Conservation (phyloP, 139 green algal genomes). For the Chlamydomonas sp. region DNA sequence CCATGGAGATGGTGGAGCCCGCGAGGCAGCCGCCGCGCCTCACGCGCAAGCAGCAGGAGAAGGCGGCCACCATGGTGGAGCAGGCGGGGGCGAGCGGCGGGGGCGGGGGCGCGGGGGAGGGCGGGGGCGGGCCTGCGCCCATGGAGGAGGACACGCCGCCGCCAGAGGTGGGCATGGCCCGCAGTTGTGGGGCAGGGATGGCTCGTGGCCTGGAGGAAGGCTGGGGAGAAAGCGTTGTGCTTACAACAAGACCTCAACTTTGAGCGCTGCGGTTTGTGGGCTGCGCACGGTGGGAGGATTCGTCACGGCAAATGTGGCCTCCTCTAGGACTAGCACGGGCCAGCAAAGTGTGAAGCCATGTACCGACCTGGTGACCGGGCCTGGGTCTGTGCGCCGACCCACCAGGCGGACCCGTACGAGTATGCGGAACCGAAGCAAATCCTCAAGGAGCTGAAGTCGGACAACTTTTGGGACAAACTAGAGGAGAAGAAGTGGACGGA, state of each 20-base stretch:
- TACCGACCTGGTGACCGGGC: too few relatives aligned
- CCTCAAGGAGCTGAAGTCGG: constrained; percentile 48
- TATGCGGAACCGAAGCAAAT: constrained; percentile 77
- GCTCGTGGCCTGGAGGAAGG: too few relatives aligned
- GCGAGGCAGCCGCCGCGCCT: constrained; percentile 63
- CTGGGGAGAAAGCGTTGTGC: too few relatives aligned
- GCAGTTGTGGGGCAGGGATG: neutral
- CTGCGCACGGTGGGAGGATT: too few relatives aligned
- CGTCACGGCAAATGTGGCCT: too few relatives aligned
- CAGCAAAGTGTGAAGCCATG: too few relatives aligned
- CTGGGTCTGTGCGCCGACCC: too few relatives aligned
- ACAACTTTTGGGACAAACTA: constrained; percentile 83
- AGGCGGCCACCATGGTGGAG: constrained; percentile 30
- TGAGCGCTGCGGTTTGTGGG: too few relatives aligned
- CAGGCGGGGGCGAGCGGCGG: neutral
- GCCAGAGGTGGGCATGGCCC: constrained; percentile 17
- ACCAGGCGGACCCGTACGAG: constrained; percentile 83
- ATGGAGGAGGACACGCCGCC: constrained; percentile 19
- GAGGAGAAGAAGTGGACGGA: constrained; percentile 90
- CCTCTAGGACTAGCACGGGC: too few relatives aligned
- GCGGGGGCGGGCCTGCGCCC: neutral
- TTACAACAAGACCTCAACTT: too few relatives aligned
- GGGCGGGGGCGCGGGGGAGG: neutral
- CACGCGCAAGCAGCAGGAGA: constrained; percentile 75
- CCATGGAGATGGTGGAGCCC: constrained; percentile 23